A percentile compares a stretch with the other conserved stretches of the same genome.
Evolutionary conservation across 345 rosid species (phyloP).

Genomic region (Psidium friedrichsthalianum): DNA sequence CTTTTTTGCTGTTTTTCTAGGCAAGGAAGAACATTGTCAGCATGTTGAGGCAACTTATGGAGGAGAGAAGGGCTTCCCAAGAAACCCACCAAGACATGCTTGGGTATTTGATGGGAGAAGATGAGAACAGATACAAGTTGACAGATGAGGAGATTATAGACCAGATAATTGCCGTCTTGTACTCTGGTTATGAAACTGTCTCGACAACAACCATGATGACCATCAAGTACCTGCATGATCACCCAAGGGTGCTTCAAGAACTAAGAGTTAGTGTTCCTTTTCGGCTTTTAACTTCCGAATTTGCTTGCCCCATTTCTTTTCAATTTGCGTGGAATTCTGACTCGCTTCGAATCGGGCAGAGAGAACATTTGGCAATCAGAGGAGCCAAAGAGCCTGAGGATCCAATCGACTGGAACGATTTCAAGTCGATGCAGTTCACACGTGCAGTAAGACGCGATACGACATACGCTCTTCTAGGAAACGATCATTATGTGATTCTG

Average conservation of each 20-base stretch:
- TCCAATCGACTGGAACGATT: slow-evolving; percentile 53
- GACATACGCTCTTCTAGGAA: not conserved
- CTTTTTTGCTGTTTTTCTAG: slow-evolving; percentile 6
- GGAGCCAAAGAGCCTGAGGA: slow-evolving; percentile 49
- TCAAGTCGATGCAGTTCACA: slow-evolving; percentile 74
- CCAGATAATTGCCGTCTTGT: slow-evolving; percentile 56
- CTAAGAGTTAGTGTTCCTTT: slow-evolving; percentile 37
- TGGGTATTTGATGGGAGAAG: slow-evolving; percentile 34
- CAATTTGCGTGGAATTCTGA: not conserved
- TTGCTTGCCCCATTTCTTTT: not conserved
- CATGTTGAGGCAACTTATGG: slow-evolving; percentile 28
- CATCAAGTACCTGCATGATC: slow-evolving; percentile 63
- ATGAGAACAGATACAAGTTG: slow-evolving; percentile 30
- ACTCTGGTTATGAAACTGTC: slow-evolving; percentile 79
- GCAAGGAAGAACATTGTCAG: slow-evolving; percentile 45
- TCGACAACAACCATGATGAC: slow-evolving; percentile 83
- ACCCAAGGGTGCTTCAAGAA: slow-evolving; percentile 52
- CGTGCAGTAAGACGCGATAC: slow-evolving; percentile 53
- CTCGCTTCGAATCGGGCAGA: slow-evolving; percentile 18
- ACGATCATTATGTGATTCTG: not conserved
- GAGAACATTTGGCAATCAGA: slow-evolving; percentile 66
- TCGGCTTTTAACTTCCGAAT: not conserved
- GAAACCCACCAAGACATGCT: slow-evolving; percentile 50
- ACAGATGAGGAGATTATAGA: slow-evolving; percentile 65
- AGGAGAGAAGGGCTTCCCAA: slow-evolving; percentile 42